Conservation (phyloP, 108 stramenopile species). For the Skeletonema marinoi region DNA sequence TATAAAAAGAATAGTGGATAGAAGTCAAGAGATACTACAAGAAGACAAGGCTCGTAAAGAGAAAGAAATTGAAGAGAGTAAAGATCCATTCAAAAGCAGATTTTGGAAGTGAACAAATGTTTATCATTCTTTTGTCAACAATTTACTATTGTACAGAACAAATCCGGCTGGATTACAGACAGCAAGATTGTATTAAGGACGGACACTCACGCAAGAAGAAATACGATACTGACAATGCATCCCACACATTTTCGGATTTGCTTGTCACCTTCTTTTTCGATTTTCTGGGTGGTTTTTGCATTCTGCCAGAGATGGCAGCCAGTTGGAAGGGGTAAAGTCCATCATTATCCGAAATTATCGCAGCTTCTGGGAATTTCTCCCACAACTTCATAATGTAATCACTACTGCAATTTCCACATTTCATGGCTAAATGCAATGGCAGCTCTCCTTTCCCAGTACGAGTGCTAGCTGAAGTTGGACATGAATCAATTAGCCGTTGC, state of each 20-base stretch:
- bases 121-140: not conserved
- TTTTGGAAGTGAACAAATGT: constrained; percentile 23
- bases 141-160: not conserved
- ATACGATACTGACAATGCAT: constrained; percentile 12
- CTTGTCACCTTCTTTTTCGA: not conserved
- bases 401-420: not conserved
- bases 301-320: not conserved
- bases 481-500: constrained; percentile 14
- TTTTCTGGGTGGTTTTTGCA: not conserved
- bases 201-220: constrained; percentile 27
- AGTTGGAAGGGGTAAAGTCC: constrained; percentile 21
- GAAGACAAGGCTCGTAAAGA: constrained; percentile 41
- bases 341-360: constrained; percentile 9
- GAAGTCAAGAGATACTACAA: constrained; percentile 50
- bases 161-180: not conserved
- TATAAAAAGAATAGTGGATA: constrained; percentile 49
- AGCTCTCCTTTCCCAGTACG: constrained; percentile 15
- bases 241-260: not conserved
- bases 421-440: constrained; percentile 27
- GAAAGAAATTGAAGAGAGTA: constrained; percentile 20
- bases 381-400: constrained; percentile 9
- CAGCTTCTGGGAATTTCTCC: constrained; percentile 14
- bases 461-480: constrained; percentile 1
- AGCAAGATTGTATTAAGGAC: not conserved
- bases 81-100: constrained; percentile 16